Base-by-base conservation (phyloP, 371 early-diverging fungal genomes). In the Apophysomyces trapeziformis region DNA sequence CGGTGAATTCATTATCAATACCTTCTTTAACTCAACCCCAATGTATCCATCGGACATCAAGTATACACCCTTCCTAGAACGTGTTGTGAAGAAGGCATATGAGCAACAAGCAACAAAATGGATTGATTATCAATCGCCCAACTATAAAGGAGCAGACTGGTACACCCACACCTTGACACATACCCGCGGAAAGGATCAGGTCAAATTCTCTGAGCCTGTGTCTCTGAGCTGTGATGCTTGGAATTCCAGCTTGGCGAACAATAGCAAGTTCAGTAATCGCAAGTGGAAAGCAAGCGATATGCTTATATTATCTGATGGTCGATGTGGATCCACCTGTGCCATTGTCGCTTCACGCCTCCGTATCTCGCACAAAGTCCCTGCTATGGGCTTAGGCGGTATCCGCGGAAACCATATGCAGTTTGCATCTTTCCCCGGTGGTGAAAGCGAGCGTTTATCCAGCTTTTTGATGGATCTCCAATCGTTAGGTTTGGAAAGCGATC, bases 391-490 rank as follows among this genome's bases (percentile, higher is more conserved):
- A 16, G 83, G 83, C 14, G 83, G 83, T 61, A 79, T 83, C 57
- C 83, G 80, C 58, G 83, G 83, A 58, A 83, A 83, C 46, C 75
- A 76, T 38, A 83, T 83, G 83, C 83, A 83, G 56, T 83, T 74
- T 62, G 83, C 83, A 32, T 79, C 80, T 8, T 83, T 83, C 71
- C 83, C 83, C 9, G 83, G 83, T 60, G 83, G 83, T 14, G 83
- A 83, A 68, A 83, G 83, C 37, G 78, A 83, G 43, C 80, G 83
- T 39, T 64, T 83, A 5, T 79, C 79, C n/a, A 73, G 77, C 12
- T 83, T 83, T 56, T 62, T 83, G 54, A 72, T 75, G 69, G 83
- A 83, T 38, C 58, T 83, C 14, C 77, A 76, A n/a, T 64, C 68
- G 6, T 67, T 83, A 41, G 75, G 67, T 38, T 41, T 83, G 13